Evolutionary conservation across 768 basidiomycete species (phyloP), one percentile per base, ranked within the genome.

Genomic region (Rhizopogon salebrosus): DNA sequence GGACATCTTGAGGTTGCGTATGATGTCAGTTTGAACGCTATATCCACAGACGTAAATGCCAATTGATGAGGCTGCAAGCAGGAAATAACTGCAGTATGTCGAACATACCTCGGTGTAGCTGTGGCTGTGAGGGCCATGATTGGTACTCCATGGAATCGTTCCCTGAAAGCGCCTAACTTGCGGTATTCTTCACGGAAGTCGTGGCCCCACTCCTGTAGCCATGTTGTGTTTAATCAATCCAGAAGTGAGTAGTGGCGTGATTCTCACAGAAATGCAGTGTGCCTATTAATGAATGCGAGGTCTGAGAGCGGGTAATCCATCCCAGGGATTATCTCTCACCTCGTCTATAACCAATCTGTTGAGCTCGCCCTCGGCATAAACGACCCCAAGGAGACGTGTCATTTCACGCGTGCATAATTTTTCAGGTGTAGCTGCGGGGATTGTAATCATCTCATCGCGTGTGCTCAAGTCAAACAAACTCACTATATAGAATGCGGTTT

Each of bases 91-190:
- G 31, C 1, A 41, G 18, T 2, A 43, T 20, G 4, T 42, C 24
- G 20, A 11, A 65, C 79, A 24, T 65, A 89, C 88, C 69, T 66
- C 39, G 81, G 67, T 6, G 91, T 93, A 3, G 91, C 90, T 13
- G 87, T 90, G 2, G 91, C 90, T 1, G 90, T 93, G 36, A 93
- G 68, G 3, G 91, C 91, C 88, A 92, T 93, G 58, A 94, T 85
- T 0, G 92, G 91, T 4, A 92, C 79, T 52, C 76, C 72, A 1
- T 78, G 77, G 61, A 84, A 92, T 26, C 72, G 75, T 35, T 79
- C 72, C 1, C 91, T 80, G 64, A 94, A 88, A 36, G 70, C 64
- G 4, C 90, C 91, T 22, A 94, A 74, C 23, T 73, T 77, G 40
- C 89, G 73, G 61, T 92, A 93, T 39, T 89, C 85, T 29, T 66